Evolutionary conservation across 2,329 filamentous ascomycete genomes (phyloP), one percentile per base, ranked within the genome.

Genomic region (Pseudofabraea citricarpa): DNA sequence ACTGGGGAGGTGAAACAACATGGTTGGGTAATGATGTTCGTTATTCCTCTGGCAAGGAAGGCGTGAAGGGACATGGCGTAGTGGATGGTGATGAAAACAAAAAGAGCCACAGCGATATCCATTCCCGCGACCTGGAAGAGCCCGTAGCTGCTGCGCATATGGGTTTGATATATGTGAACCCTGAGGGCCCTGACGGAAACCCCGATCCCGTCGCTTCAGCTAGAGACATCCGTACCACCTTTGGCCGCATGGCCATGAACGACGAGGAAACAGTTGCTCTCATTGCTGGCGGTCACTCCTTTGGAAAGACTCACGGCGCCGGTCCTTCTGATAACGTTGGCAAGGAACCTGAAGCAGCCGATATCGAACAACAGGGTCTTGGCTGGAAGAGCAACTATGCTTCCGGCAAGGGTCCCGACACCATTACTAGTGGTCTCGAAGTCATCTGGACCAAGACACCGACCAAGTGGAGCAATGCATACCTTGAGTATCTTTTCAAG

Each of bases 141-240:
- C 85, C 85, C 2, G 64, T 90, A 12, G 84, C 71, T 6, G 80
- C 85, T 33, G 71, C 81, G 22, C 79, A 85, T 66, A 85, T 87
- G 80, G 85, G 85, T 59, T 68, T 90, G 56, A 90, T 90, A 62
- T 90, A 90, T 62, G 85, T 89, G 48, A 89, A 90, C 69, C 85
- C 86, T 3, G 83, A 89, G 64, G 85, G 86, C 6, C 86, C 86
- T 21, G 81, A 89, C 54, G 84, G 79, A 47, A 75, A 76, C 43
- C 82, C 84, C 3, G 84, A 90, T 58, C 81, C 84, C 16, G 64
- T 82, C 31, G 81, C 82, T 12, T 75, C 86, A 2, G 86, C 79
- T 32, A 66, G 73, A 45, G 86, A 90, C 56, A 90, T 90, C 59
- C 83, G 84, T 51, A 74, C 72, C 46, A 87, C 86, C 15, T 90